Conservation (phyloP, 331 rosid genomes). For the Quercus tomentella region DNA sequence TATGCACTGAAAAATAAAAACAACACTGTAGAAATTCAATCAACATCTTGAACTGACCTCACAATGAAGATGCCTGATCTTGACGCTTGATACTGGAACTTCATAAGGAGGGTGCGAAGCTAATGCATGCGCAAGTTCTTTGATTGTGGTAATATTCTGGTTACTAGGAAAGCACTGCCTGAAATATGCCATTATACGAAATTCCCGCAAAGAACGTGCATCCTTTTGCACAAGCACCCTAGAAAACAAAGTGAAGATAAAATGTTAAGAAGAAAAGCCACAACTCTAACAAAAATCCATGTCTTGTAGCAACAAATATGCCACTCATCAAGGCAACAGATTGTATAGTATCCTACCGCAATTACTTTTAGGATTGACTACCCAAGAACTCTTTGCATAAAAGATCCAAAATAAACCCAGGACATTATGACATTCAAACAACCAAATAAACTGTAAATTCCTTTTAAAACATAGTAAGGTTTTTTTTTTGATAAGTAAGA, state of each 20-base stretch:
- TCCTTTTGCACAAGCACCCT: slow-evolving; percentile 74
- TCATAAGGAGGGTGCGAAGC: slow-evolving; percentile 81
- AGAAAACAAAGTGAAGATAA: slow-evolving; percentile 22
- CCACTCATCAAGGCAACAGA: background rate
- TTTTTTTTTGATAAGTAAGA: too few species aligned
- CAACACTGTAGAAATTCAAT: background rate
- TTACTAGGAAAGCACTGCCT: slow-evolving; percentile 71
- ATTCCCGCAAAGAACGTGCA: slow-evolving; percentile 64
- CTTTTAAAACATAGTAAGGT: background rate
- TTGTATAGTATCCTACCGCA: background rate
- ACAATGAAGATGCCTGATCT: slow-evolving; percentile 72
- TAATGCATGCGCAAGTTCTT: slow-evolving; percentile 82
- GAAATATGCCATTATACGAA: slow-evolving; percentile 79
- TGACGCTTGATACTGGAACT: slow-evolving; percentile 82
- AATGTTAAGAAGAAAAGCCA: background rate
- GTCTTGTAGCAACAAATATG: background rate
- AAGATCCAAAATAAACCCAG: background rate
- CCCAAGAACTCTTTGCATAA: background rate
- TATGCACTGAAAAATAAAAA: background rate
- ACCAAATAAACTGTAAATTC: background rate
- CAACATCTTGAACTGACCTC: slow-evolving; percentile 48
- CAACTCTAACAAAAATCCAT: background rate
- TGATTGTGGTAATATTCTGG: slow-evolving; percentile 59
- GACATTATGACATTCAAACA: background rate
- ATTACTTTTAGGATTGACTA: background rate